Percentiles rank a stretch among this genome's conserved stretches.
These are phyloP conservation scores for Filobasidium wieringae DNA, from an alignment of 768 basidiomycete genomes.

Conservation along the genomic window DNA sequence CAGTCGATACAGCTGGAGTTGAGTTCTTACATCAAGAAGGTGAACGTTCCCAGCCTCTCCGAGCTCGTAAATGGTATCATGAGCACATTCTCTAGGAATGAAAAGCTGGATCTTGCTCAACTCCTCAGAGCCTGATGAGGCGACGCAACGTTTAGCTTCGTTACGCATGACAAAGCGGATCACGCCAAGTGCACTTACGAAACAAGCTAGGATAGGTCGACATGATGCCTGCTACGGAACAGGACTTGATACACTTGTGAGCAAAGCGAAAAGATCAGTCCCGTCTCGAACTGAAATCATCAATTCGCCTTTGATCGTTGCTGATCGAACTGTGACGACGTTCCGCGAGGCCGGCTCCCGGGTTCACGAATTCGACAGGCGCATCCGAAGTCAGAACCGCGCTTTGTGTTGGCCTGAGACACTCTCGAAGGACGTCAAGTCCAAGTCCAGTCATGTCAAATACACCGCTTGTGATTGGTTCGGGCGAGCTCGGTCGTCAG, in stretches of 20 bases:
- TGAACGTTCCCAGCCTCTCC: conserved; percentile 92
- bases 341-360: not conserved
- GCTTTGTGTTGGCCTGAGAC: not conserved
- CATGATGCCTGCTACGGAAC: no score
- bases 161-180: not conserved
- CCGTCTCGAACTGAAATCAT: no score
- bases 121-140: conserved; percentile 68
- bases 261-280: no score
- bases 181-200: not conserved
- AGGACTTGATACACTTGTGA: no score
- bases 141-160: not conserved
- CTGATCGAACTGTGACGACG: not conserved
- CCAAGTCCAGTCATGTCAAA: not conserved
- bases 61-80: conserved; percentile 88
- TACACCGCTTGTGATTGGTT: not conserved
- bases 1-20: not conserved
- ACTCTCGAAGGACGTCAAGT: no score
- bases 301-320: not conserved
- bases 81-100: conserved; percentile 91
- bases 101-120: conserved; percentile 98
- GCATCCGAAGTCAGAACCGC: not conserved
- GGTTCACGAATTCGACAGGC: not conserved
- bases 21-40: conserved; percentile 78
- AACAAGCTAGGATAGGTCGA: not conserved
- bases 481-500: not conserved